Evolutionary conservation across 2,329 filamentous ascomycete species (phyloP).

Genomic region (Kalaharituber pfeilii): DNA sequence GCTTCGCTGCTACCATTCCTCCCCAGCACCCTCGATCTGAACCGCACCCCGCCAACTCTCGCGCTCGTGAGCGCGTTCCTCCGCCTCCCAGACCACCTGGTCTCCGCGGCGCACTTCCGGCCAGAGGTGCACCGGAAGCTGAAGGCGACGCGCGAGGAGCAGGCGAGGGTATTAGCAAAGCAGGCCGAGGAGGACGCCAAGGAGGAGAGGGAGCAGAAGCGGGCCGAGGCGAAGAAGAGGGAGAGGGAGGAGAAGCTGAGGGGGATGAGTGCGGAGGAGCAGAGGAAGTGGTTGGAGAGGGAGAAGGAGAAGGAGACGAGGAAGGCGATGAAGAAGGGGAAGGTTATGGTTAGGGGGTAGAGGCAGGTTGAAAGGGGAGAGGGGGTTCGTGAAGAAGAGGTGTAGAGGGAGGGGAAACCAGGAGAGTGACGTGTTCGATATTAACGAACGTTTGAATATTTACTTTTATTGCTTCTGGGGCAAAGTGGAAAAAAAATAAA

Average conservation of each 20-base stretch:
- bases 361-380: too few relatives aligned
- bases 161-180: constrained; percentile 62
- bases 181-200: constrained; percentile 62
- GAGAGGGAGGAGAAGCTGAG: constrained; percentile 74
- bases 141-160: constrained; percentile 59
- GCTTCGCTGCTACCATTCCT: constrained; percentile 45
- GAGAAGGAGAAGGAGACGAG: constrained; percentile 56
- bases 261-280: constrained; percentile 59
- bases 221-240: constrained; percentile 64
- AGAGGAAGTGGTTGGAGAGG: constrained; percentile 70
- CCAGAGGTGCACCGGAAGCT: constrained; percentile 79
- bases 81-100: constrained; percentile 68
- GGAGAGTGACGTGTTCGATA: too few relatives aligned
- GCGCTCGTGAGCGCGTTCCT: constrained; percentile 38
- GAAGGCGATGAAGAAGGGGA: constrained; percentile 46
- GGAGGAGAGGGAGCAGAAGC: constrained; percentile 55
- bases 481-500: too few relatives aligned
- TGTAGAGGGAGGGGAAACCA: too few relatives aligned
- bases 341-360: constrained; percentile 25
- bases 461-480: too few relatives aligned
- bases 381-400: too few relatives aligned
- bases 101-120: constrained; percentile 63
- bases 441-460: too few relatives aligned
- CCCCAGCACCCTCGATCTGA: too few relatives aligned
- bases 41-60: constrained; percentile 31